These are phyloP conservation scores for Berkeleyomyces rouxiae DNA, from an alignment of 2,329 filamentous ascomycete species.

Conservation along the genomic window DNA sequence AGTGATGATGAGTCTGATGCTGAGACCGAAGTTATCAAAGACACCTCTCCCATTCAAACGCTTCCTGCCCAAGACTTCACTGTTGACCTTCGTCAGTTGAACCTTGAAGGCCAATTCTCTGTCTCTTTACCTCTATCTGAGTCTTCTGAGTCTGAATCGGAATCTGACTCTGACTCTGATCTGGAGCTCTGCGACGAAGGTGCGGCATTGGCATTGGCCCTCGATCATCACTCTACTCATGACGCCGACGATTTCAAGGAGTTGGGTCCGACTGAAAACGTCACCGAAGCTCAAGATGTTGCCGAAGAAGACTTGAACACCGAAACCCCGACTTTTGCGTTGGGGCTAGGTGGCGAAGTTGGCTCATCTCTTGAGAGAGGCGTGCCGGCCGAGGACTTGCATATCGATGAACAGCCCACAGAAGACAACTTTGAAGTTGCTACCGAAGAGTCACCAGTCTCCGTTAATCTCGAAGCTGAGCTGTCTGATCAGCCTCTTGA, in stretches of 20 bases:
- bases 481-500: neutral
- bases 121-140: neutral
- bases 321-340: neutral
- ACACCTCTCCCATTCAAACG: neutral
- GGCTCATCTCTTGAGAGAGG: neutral
- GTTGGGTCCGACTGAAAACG: neutral
- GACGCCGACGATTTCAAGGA: neutral
- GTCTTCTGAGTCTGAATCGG: neutral
- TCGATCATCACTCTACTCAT: neutral
- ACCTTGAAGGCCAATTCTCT: neutral
- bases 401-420: neutral
- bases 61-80: neutral
- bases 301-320: too few species aligned
- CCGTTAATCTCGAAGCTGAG: neutral
- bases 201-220: neutral
- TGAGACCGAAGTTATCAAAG: neutral
- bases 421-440: neutral
- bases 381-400: neutral
- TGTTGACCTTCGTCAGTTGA: neutral
- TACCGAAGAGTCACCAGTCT: neutral
- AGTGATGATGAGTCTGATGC: neutral
- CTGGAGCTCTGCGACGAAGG: neutral
- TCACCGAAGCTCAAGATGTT: too few species aligned
- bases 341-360: neutral
- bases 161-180: neutral